Base-by-base conservation (phyloP, 1,139 yeast species). In the Yamadazyma conglobata region DNA sequence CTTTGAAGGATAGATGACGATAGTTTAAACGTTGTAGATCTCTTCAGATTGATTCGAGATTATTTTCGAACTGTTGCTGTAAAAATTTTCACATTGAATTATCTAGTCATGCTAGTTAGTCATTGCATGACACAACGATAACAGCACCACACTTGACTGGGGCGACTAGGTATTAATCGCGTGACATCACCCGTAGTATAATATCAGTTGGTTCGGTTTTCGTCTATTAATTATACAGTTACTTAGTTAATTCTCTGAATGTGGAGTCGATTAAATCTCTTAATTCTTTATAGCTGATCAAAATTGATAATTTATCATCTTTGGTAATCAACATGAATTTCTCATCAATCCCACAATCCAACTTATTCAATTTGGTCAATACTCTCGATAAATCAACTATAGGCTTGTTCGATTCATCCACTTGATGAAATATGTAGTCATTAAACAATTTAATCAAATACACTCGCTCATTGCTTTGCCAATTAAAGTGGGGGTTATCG, bases 321-420 rank as follows among this genome's bases (percentile, higher is more conserved):
- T 82, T 72, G 18, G 93, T 80, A 5, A 87, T 85, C 38, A 91
- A 68, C 51, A 88, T 63, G 16, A 91, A 59, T 47, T 76, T 79
- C 54, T 91, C 98, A 31, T 86, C 91, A 27, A 83, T 73, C 1
- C 97, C 98, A 10, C 93, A 94, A 54, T 93, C 99, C 38, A 91
- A 64, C 56, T 91, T 91, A 59, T 91, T 91, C 47, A 91, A 63
- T 44, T 82, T 76, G 31, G 76, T 65, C 41, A 93, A 63, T 4
- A 89, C 93, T 52, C 88, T 87, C 2, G 89, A 80, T 45, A 91
- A 64, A 56, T 93, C 96, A 34, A 87, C 64, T 3, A 80, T 75
- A 2, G 95, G 88, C 46, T 73, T 73, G 11, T 95, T 95, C 20
- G 60, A 58, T 32, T 82, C 93, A 52, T 87, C 88, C 27, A 70